Conservation (phyloP, 164 flowering plant species). For the Cinnamomum micranthum region DNA sequence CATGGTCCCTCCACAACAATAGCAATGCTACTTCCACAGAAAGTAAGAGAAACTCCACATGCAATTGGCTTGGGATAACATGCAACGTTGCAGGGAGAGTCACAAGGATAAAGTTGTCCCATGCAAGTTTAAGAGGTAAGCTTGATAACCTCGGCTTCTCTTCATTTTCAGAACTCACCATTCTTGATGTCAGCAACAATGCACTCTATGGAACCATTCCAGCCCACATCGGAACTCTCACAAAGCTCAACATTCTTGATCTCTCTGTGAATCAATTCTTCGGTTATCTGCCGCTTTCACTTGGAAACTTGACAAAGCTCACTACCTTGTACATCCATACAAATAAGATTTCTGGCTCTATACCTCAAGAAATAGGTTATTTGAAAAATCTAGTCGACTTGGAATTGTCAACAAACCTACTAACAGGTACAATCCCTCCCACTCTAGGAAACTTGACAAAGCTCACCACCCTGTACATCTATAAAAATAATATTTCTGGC, state of each 20-base stretch:
- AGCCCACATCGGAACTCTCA: constrained; percentile 11
- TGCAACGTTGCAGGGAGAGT: constrained; percentile 15
- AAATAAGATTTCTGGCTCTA: too few species aligned
- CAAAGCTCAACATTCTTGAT: constrained; percentile 20
- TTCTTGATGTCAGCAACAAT: constrained; percentile 13
- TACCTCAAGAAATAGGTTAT: too few species aligned
- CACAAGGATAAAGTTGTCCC: constrained; percentile 6
- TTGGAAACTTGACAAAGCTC: constrained; percentile 21
- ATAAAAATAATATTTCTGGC: too few species aligned
- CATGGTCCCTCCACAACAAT: neutral
- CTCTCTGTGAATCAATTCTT: constrained; percentile 20
- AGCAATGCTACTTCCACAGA: neutral
- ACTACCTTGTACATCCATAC: neutral
- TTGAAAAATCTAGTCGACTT: too few species aligned
- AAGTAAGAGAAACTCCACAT: neutral
- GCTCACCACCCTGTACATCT: too few species aligned
- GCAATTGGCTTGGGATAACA: constrained; percentile 19
- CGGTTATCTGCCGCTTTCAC: constrained; percentile 19
- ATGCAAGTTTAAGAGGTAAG: constrained; percentile 9
- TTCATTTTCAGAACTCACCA: constrained; percentile 17
- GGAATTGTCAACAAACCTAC: too few species aligned
- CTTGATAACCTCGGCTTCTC: constrained; percentile 17
- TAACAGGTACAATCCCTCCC: too few species aligned
- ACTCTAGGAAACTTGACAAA: too few species aligned
- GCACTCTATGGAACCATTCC: constrained; percentile 20